A percentile compares a stretch with the other conserved stretches of the same genome.
Evolutionary conservation across 75 land plant genomes (phyloP).

Genomic region (Chamaecyparis obtusa): DNA sequence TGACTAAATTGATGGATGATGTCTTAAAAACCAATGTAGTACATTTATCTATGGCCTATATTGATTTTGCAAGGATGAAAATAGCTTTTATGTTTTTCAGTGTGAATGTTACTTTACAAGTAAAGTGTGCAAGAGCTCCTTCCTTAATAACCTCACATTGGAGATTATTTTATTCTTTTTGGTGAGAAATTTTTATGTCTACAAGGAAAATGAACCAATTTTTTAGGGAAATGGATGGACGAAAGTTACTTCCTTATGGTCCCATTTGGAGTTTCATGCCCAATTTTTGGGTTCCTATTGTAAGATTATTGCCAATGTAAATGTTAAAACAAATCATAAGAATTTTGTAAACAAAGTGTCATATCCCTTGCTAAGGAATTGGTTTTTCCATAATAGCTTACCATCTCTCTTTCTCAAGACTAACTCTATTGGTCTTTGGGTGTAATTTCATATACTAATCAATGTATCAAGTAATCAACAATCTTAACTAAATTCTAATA

Average conservation of each 20-base stretch:
- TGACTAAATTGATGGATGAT: no score
- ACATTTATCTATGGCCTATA: not conserved
- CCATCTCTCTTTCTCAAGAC: not conserved
- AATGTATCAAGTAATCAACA: not conserved
- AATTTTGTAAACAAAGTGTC: not conserved
- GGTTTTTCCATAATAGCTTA: not conserved
- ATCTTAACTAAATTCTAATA: not conserved
- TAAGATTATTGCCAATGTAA: not conserved
- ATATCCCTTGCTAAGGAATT: not conserved
- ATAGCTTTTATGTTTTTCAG: no score
- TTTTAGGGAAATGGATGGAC: no score
- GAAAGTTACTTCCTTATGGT: no score
- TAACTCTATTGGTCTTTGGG: not conserved
- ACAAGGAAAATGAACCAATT: not conserved
- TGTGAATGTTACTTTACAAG: not conserved
- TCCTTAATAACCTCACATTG: not conserved
- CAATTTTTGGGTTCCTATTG: no score
- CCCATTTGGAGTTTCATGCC: no score
- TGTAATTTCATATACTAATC: not conserved
- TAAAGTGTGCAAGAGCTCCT: not conserved
- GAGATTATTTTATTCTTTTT: not conserved
- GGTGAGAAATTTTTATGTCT: not conserved
- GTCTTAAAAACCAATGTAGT: not conserved
- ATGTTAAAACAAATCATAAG: no score
- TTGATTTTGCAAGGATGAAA: no score